phyloP scores from a whole-genome alignment of 129 eudicot species.

The Artemisia argyi region DNA sequence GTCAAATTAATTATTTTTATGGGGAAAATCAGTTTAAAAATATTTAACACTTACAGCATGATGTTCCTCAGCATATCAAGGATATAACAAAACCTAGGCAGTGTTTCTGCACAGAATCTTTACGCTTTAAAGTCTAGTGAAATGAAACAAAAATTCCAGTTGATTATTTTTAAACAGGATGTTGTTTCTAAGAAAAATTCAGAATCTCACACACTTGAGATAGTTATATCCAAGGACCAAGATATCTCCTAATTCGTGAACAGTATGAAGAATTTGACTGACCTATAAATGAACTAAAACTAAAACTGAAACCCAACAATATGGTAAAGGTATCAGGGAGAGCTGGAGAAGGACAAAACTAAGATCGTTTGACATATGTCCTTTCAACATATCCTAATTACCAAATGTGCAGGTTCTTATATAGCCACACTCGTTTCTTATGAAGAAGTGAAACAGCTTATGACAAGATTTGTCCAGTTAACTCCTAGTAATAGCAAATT shows the following conservation, averaged over 20 bases:
- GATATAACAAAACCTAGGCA: neutral
- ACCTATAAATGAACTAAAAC: neutral
- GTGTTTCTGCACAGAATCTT: neutral
- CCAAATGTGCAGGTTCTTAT: constrained; percentile 3
- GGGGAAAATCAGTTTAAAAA: neutral
- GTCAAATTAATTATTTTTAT: neutral
- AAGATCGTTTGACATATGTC: no score
- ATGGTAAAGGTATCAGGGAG: no score
- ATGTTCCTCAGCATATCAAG: neutral
- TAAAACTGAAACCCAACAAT: no score
- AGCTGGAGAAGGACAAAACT: no score
- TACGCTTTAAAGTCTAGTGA: neutral
- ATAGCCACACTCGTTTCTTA: neutral
- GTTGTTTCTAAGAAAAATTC: neutral
- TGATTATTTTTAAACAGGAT: neutral
- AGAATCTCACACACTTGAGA: neutral
- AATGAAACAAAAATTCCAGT: neutral
- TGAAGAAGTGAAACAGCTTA: neutral
- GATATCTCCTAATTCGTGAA: no score
- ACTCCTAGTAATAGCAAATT: neutral
- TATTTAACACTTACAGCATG: no score
- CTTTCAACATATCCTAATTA: neutral
- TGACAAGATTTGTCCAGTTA: neutral
- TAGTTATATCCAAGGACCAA: neutral
- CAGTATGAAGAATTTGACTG: no score